Evolutionary conservation across 164 flowering plant species (phyloP).

Genomic region (Cinnamomum micranthum): DNA sequence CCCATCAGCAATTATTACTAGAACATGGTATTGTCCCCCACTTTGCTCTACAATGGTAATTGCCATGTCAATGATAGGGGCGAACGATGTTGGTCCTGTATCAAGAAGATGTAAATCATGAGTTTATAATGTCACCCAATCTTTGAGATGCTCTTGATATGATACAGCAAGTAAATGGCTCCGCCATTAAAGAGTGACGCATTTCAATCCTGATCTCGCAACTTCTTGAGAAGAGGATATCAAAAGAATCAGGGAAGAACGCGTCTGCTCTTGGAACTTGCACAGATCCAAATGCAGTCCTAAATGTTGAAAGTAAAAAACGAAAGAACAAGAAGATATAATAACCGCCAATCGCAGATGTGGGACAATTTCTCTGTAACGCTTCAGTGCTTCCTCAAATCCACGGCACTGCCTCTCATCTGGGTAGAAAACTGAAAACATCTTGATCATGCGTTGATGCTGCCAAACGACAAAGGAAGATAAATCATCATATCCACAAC

Average conservation of each 20-base stretch:
- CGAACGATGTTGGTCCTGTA: conserved; percentile 96
- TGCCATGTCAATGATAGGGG: conserved; percentile 87
- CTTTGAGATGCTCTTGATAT: background rate
- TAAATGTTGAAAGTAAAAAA: background rate
- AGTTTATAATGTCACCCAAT: background rate
- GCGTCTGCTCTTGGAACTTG: background rate
- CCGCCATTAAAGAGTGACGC: background rate
- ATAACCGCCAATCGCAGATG: conserved; percentile 68
- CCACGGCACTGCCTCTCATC: conserved; percentile 79
- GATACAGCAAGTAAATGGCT: background rate
- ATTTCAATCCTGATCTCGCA: background rate
- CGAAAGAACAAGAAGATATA: background rate
- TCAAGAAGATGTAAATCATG: background rate
- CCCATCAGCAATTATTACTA: conserved; percentile 95
- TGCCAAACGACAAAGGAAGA: conserved; percentile 26
- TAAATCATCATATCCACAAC: background rate
- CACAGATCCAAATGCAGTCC: background rate
- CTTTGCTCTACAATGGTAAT: conserved; percentile 80
- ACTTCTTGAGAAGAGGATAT: background rate
- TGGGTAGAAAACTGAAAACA: conserved; percentile 80
- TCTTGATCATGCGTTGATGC: conserved; percentile 91
- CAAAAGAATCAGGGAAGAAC: background rate
- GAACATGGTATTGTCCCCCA: conserved; percentile 92
- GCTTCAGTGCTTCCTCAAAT: conserved; percentile 74
- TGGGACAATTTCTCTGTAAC: conserved; percentile 81